Percentiles rank a stretch among this genome's conserved stretches.
phyloP scores from a whole-genome alignment of 768 basidiomycete genomes.

The Boletus subparvulus region DNA sequence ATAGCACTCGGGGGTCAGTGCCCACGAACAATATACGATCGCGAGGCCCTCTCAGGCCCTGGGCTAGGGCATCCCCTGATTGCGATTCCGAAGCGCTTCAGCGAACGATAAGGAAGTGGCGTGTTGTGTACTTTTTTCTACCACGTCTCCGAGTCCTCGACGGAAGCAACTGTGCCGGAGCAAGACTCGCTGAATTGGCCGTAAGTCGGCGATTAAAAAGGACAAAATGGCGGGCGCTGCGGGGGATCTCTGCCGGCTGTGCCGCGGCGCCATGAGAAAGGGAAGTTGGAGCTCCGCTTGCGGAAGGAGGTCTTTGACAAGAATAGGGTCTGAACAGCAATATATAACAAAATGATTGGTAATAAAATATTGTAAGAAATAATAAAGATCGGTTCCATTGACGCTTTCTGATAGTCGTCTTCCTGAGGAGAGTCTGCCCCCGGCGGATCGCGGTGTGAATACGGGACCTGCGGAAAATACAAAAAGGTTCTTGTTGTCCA shows the following conservation, averaged over 20 bases:
- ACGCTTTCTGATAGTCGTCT: conserved; percentile 9
- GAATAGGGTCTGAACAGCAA: conserved; percentile 1
- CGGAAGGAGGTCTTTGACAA: conserved; percentile 10
- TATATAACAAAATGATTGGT: conserved; percentile 7
- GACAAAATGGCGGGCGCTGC: conserved; percentile 12
- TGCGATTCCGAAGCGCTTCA: conserved; percentile 13
- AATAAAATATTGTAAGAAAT: conserved; percentile 17
- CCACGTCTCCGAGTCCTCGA: neutral
- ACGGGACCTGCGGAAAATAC: neutral
- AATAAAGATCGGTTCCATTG: conserved; percentile 11
- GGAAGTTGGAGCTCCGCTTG: conserved; percentile 29
- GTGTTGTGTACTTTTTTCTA: neutral
- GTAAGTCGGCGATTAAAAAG: conserved; percentile 33
- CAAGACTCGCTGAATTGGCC: conserved; percentile 23
- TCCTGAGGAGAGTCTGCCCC: conserved; percentile 4
- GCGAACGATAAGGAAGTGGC: conserved; percentile 1
- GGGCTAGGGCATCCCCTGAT: conserved; percentile 25
- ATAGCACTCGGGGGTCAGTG: conserved; percentile 14
- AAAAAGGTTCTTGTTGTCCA: conserved; percentile 5
- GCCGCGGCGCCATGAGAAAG: conserved; percentile 28
- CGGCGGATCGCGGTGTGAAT: conserved; percentile 21
- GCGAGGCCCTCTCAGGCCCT: conserved; percentile 14
- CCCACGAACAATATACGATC: conserved; percentile 21
- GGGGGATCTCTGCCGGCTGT: conserved; percentile 24
- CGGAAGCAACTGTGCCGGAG: neutral